Evolutionary conservation across 2,329 filamentous ascomycete genomes (phyloP).

Genomic region (Sclerotinia sclerotiorum): DNA sequence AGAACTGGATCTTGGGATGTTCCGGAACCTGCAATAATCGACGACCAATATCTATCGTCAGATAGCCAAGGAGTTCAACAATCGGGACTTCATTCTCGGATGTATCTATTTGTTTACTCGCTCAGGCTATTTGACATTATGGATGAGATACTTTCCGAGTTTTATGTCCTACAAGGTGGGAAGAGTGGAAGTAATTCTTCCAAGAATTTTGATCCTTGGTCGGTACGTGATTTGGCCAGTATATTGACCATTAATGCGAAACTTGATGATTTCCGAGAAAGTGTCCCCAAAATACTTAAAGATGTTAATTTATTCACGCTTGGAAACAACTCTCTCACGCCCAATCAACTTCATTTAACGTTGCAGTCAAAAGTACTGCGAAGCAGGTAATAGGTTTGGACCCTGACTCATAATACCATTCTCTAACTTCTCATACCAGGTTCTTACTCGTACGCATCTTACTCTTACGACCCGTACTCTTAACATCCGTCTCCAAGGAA

Average conservation of each 20-base stretch:
- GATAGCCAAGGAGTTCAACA: conserved; percentile 35
- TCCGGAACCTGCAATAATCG: conserved; percentile 31
- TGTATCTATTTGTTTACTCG: conserved; percentile 34
- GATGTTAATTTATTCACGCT: neutral
- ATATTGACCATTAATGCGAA: conserved; percentile 27
- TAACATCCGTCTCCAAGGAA: conserved; percentile 6
- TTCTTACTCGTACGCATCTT: conserved; percentile 19
- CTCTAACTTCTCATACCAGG: neutral
- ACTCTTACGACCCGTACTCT: conserved; percentile 10
- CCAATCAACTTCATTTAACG: conserved; percentile 11
- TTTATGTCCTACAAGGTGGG: conserved; percentile 23
- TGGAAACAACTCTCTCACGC: neutral
- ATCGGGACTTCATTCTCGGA: conserved; percentile 28
- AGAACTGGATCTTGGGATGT: conserved; percentile 10
- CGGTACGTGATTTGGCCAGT: conserved; percentile 17
- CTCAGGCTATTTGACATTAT: conserved; percentile 30
- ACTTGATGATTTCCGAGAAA: conserved; percentile 26
- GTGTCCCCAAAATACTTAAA: conserved; percentile 26
- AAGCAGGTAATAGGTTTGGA: conserved; percentile 23
- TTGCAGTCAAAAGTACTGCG: conserved; percentile 27
- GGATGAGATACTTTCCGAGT: conserved; percentile 26
- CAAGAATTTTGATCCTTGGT: conserved; percentile 9
- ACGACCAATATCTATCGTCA: conserved; percentile 38
- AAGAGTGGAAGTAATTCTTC: conserved; percentile 1
- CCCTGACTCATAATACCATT: neutral